These are phyloP conservation scores for Cystobasidium tubakii DNA, from an alignment of 768 basidiomycete genomes.

Conservation along the genomic window DNA sequence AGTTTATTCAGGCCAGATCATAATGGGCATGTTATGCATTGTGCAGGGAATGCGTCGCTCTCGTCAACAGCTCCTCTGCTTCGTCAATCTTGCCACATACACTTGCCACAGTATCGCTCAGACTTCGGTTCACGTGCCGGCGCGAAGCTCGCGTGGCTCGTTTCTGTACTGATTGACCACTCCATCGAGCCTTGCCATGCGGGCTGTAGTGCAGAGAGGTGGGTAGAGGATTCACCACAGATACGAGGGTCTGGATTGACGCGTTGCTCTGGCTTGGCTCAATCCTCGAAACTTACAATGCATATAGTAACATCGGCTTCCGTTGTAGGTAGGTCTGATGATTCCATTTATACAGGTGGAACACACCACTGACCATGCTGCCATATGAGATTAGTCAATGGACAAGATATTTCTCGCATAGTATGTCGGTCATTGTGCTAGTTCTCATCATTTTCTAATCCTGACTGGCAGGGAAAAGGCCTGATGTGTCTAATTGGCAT, in stretches of 20 bases:
- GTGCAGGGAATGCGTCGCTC: too few relatives aligned
- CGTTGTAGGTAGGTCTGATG: not conserved
- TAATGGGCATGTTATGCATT: too few relatives aligned
- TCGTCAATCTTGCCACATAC: too few relatives aligned
- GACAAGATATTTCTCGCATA: conserved; percentile 4
- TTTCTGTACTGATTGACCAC: too few relatives aligned
- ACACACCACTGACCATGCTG: not conserved
- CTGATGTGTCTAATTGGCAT: conserved; percentile 20
- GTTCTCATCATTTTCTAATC: not conserved
- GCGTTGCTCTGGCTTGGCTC: too few relatives aligned
- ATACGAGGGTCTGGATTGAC: too few relatives aligned
- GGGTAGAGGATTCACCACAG: not conserved
- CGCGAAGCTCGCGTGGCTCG: too few relatives aligned
- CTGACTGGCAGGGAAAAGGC: conserved; percentile 34
- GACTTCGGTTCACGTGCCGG: too few relatives aligned
- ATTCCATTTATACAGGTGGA: not conserved
- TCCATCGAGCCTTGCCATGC: not conserved
- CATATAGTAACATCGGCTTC: conserved; percentile 1
- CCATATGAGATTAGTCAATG: not conserved
- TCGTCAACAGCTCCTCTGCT: too few relatives aligned
- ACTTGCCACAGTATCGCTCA: too few relatives aligned
- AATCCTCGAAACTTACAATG: too few relatives aligned
- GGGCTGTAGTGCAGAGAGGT: conserved; percentile 25
- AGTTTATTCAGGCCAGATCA: too few relatives aligned
- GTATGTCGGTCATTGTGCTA: not conserved